Evolutionary conservation across 2,329 filamentous ascomycete species (phyloP).

Genomic region (Neofusicoccum laricinum): DNA sequence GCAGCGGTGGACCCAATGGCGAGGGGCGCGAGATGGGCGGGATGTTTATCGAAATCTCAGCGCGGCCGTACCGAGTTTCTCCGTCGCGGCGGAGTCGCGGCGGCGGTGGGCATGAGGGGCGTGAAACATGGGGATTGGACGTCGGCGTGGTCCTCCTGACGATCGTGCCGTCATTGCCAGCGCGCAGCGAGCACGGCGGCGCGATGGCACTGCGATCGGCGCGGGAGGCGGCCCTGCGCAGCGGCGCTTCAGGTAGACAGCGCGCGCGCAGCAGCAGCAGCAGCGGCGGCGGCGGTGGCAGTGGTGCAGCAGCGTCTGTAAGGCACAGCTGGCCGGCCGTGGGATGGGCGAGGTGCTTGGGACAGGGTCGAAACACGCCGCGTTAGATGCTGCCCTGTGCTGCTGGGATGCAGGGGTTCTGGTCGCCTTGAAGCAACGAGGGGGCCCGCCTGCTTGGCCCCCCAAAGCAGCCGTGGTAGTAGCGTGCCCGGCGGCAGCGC

Average conservation of each 20-base stretch:
- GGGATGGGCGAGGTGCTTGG: background rate
- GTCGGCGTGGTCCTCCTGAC: background rate
- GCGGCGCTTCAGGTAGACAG: constrained; percentile 8
- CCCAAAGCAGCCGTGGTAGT: background rate
- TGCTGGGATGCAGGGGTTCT: constrained; percentile 3
- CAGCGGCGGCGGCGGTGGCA: background rate
- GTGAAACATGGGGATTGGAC: constrained; percentile 13
- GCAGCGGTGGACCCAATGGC: background rate
- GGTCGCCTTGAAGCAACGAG: constrained; percentile 16
- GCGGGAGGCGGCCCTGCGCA: constrained; percentile 7
- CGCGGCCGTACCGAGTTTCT: background rate
- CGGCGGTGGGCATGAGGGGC: constrained; percentile 5
- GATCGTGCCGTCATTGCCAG: constrained; percentile 5
- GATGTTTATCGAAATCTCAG: constrained; percentile 13
- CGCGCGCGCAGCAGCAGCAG: background rate
- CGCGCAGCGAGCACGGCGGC: background rate
- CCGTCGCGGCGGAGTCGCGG: background rate
- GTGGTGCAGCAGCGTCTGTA: constrained; percentile 9
- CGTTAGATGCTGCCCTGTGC: constrained; percentile 11
- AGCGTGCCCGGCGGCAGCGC: background rate
- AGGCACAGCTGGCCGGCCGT: background rate
- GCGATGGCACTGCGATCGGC: constrained; percentile 1
- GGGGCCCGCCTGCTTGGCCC: background rate
- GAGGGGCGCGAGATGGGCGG: background rate
- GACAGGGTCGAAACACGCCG: background rate